Evolutionary conservation across 805 yeast genomes (phyloP), one percentile per base, ranked within the genome.

Genomic region (Candida insectorum): DNA sequence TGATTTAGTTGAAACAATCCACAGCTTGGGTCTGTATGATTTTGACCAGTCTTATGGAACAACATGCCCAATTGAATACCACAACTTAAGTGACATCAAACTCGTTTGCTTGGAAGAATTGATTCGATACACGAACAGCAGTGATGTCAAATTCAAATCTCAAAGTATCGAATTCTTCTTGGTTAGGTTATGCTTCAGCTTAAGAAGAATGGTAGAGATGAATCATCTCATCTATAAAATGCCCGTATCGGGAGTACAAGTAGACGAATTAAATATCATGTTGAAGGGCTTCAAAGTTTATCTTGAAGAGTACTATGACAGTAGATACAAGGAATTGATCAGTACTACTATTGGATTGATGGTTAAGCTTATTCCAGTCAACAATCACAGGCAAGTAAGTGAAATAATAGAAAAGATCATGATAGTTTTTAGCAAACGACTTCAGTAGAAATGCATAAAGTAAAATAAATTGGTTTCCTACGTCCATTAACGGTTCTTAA

Each of bases 191-290:
- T 76, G 83, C 0, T 68, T 84, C 40, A 70, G 77, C 0, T 56
- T 89, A 27, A 67, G 82, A 35, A 74, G 82, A 38, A 79, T 75
- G 40, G 61, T 84, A 5, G 75, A 81, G 11, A 88, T 84, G 43
- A 73, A 70, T 31, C 72, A 68, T 20, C 57, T 88, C 9, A 51
- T 81, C 5, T 75, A 78, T 22, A 62, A 55, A 19, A 73, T 73
- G 33, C 97, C 97, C 1, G 61, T 84, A 11, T 75, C 91, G 0
- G 66, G 71, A 24, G 54, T 84, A 6, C 86, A 85, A 44, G 74
- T 74, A 34, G 56, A 61, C 5, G 97, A 89, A 52, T 48, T 88
- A n/a, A 41, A 43, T 9, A 46, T 62, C 0, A 47, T 78, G 5
- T 81, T 16, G 38, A 53, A 4, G 82, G 84, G 6, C 23, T 20